Percentiles rank a stretch among this genome's conserved stretches.
Conservation (phyloP, 768 basidiomycete genomes). For the Naganishia onofrii region DNA sequence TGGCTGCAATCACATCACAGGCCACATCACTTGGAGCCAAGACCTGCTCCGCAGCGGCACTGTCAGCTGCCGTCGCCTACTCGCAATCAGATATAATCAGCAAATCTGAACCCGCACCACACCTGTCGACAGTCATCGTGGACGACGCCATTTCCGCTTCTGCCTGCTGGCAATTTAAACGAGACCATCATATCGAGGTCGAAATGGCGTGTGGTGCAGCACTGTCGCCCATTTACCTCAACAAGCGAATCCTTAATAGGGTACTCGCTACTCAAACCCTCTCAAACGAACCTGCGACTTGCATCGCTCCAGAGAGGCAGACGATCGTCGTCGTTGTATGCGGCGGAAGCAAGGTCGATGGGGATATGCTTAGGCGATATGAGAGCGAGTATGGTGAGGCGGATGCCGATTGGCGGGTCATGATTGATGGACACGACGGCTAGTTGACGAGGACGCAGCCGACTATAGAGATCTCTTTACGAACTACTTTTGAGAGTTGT, state of each 20-base stretch:
- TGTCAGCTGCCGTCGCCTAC: conserved; percentile 12
- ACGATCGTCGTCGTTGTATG: conserved; percentile 35
- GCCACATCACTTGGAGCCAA: conserved; percentile 44
- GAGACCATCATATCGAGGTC: conserved; percentile 25
- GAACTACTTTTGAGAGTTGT: background rate
- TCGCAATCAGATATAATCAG: background rate
- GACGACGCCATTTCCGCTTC: conserved; percentile 30
- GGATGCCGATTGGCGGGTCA: conserved; percentile 25
- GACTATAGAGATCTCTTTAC: background rate
- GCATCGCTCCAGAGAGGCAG: conserved; percentile 2
- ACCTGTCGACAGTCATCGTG: conserved; percentile 26
- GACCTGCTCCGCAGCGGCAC: conserved; percentile 16
- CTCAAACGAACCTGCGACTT: background rate
- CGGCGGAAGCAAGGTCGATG: conserved; percentile 32
- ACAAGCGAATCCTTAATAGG: conserved; percentile 12
- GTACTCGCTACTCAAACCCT: background rate
- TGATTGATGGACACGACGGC: conserved; percentile 24
- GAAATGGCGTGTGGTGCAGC: conserved; percentile 27
- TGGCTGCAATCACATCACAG: conserved; percentile 42
- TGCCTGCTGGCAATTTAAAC: conserved; percentile 27
- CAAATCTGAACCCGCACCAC: background rate
- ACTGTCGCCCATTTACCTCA: conserved; percentile 18
- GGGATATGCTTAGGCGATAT: conserved; percentile 22
- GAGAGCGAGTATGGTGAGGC: conserved; percentile 15
- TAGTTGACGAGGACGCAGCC: background rate